Base-by-base conservation (phyloP, 148 eudicot species). In the Cornus controversa region DNA sequence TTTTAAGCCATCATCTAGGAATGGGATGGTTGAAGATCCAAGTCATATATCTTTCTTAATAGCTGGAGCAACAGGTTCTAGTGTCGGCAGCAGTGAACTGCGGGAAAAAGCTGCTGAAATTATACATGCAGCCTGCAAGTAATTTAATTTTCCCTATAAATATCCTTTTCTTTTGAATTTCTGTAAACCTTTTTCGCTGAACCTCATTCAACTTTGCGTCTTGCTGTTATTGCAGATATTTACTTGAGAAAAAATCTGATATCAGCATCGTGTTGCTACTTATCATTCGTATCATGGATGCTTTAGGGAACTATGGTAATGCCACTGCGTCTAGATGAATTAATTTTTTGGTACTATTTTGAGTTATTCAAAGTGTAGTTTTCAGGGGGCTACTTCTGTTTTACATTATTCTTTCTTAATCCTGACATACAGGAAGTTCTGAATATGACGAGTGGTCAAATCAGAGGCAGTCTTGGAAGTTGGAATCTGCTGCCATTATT, bases 371-470 rank as follows among this genome's bases (percentile, higher is more conserved):
- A 37, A 22, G 60, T 70, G 65, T 73, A 28, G 65, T 67, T 76
- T 31, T 75, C 45, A 11, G 23, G 67, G 20, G 22, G 67, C 28
- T 79, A 31, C 71, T 40, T 42, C 23, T 68, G 31, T 25, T 60
- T 42, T 75, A 45, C 66, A 8, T 71, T 26, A 76, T 76, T 26
- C 37, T 26, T 68, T 65, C 31, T 79, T 82, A 74, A 50, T 22
- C 63, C 31, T 86, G 80, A 40, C 72, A 68, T 75, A 26, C 88
- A 96, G 99, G 99, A 73, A 84, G 94, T 83, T 88, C 89, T 27
- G 99, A 96, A 85, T 96, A 87, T 84, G 98, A 93, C 73, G 99
- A 96, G 79, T 96, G 99, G 99, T 87, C 92, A 75, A 89, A 89
- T 86, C 98, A 96, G 76, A 89, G 91, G 91, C 99, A 96, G 85